Base-by-base conservation (phyloP, 495 filamentous ascomycete species). In the Penicillium goetzii region DNA sequence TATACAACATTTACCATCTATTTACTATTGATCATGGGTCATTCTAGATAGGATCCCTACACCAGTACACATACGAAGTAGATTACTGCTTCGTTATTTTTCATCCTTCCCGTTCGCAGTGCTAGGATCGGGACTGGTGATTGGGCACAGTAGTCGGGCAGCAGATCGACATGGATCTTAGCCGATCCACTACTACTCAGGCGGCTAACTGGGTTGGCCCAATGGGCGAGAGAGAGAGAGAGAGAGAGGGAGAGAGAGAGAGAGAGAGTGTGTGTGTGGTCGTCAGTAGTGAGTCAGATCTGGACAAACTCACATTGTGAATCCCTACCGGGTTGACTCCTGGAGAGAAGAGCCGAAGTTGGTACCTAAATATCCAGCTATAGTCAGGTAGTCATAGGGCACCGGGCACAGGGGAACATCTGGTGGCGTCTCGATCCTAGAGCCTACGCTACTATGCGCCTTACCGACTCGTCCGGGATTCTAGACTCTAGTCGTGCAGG, bases 141-240 rank as follows among this genome's bases (percentile, higher is more conserved):
- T 71, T 71, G 68, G 68, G 68, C 66, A 66, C 50, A 61, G 34
- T 64, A 58, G 32, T 67, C 40, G 62, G 66, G 68, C 68, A 68
- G 68, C 62, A 64, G 66, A 58, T 61, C 51, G 26, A 41, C 56
- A 17, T 41, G 23, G 38, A 40, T 45, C 23, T 30, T 30, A n/a
- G 50, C 50, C n/a, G 26, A 33, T 53, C 30, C 36, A 40, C 36
- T 40, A 14, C n/a, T 45, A 10, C 41, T 23, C n/a, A 43, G 40
- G 40, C 40, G 17, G 40, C 40, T 41, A 15, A 14, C 30, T 43
- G 41, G 21, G n/a, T 43, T 21, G 41, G 21, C 41, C n/a, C 19
- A n/a, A 43, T 36, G 34, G 34, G 12, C 10, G 34, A 36, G 10
- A 36, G 8, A 32, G n/a, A n/a, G n/a, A n/a, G n/a, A n/a, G n/a